These are phyloP conservation scores for Clitocybe nebularis DNA, from an alignment of 1,284 basidiomycete genomes.

Conservation along the genomic window DNA sequence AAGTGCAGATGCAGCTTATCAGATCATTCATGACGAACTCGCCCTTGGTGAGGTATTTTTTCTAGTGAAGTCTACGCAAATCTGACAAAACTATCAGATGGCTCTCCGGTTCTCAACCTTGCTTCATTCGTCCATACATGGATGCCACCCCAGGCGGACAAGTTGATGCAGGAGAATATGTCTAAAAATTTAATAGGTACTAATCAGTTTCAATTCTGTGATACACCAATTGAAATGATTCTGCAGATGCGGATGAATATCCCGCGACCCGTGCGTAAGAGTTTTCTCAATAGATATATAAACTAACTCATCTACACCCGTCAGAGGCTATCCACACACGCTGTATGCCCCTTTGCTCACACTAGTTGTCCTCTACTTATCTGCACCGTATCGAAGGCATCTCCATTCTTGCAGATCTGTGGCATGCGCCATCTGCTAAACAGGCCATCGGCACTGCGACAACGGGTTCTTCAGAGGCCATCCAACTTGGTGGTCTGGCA, in stretches of 20 bases:
- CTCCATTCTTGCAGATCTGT: conserved; percentile 88
- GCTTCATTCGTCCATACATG: conserved; percentile 78
- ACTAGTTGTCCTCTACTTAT: conserved; percentile 5
- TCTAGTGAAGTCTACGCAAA: background rate
- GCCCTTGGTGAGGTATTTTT: conserved; percentile 45
- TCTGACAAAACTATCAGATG: conserved; percentile 46
- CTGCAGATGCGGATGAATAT: conserved; percentile 70
- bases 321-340: conserved; percentile 75
- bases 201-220: background rate
- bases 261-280: conserved; percentile 66
- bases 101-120: conserved; percentile 76
- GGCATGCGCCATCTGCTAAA: conserved; percentile 78
- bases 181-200: conserved; percentile 81
- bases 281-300: conserved; percentile 2
- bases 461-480: conserved; percentile 91
- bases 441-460: conserved; percentile 89
- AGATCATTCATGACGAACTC: conserved; percentile 84
- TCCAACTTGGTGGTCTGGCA: conserved; percentile 90
- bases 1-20: conserved; percentile 60
- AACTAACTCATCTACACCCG: conserved; percentile 1
- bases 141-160: conserved; percentile 55
- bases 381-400: conserved; percentile 33
- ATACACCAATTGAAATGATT: background rate
- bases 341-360: conserved; percentile 34
- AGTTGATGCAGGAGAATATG: conserved; percentile 80